Evolutionary conservation across 805 yeast genomes (phyloP), one percentile per base, ranked within the genome.

Genomic region (Ogataea zsoltii): DNA sequence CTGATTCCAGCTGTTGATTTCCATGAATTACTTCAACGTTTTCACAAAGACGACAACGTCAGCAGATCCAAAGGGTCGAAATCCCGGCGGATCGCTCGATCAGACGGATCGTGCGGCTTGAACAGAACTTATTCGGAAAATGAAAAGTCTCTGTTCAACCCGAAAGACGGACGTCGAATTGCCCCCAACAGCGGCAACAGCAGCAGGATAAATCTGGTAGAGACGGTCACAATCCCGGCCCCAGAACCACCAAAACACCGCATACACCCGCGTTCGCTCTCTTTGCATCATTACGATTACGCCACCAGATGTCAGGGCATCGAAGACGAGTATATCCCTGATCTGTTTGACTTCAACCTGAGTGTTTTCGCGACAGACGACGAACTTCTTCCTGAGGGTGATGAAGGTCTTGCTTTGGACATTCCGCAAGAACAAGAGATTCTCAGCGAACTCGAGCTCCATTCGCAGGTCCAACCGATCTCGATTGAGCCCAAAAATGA

Each of bases 241-340:
- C 12, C 40, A 15, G 33, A 31, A 4, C 3, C 6, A 3, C 10
- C 6, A n/a, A 32, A 16, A 5, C 31, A 28, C 18, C 40, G 40
- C 3, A 9, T 9, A 4, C 40, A 25, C 15, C 31, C 31, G 10
- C 31, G 40, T 9, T 37, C 40, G 4, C 3, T 21, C n/a, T 37
- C 40, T 3, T n/a, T 37, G 29, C 40, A 28, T 12, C 18, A 28
- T 17, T 17, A n/a, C 12, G 40, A 37, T 15, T 37, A 37, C 23
- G 23, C 32, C 12, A 25, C 26, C 32, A 28, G 26, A 16, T 28
- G 40, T 26, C 47, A 46, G 28, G 90, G 88, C 0, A 68, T 85
- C 53, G 85, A 82, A 56, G 92, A 85, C 60, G 94, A 87, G 57
- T 86, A 85, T 56, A 75, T 87, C 13, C 92, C 92, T 0, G 87